Base-by-base conservation (phyloP, 1,284 basidiomycete genomes). In the Fomitopsis pinicola region DNA sequence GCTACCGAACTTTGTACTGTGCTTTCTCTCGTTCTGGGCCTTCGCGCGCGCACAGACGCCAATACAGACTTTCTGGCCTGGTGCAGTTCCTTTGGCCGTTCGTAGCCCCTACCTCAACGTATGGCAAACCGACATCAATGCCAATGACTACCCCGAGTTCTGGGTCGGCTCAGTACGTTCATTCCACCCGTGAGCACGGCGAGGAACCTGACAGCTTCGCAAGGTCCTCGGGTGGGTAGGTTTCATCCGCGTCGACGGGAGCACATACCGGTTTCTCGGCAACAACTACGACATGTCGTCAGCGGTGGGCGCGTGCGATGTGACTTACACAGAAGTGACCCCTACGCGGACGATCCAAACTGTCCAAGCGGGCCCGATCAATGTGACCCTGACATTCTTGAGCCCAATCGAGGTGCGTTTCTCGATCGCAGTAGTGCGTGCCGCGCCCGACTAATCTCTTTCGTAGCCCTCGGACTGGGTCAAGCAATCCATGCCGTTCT, bases 401-500 rank as follows among this genome's bases (percentile, higher is more conserved):
- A 61, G 56, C 26, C 65, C 66, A 3, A 67, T 67, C 40, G 65
- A 67, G 55, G 66, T 64, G 56, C 14, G 62, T 60, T 14, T 14
- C 17, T 17, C 33, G n/a, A n/a, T 17, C 56, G 8, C 8, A 17
- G 5, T 30, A 30, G 8, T 28, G 17, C 22, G 19, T 52, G 26
- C 12, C 8, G 30, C 30, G 30, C 30, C 30, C 30, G 30, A 46
- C 28, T 42, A n/a, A 48, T 15, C 52, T 42, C 35, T 48, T 14
- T 28, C 42, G 26, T n/a, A 67, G 66, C 64, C 66, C 6, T 56
- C 58, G 1, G 58, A 67, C 36, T 64, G 54, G 55, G 59, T 63
- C n/a, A 58, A 59, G 15, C 64, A 66, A 45, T 68, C 66, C 2
- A 63, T 63, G 17, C 64, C 67, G 9, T 66, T 68, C 57, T 52